Conservation (phyloP, 2,329 filamentous ascomycete genomes). For the Didymella arachidicola region DNA sequence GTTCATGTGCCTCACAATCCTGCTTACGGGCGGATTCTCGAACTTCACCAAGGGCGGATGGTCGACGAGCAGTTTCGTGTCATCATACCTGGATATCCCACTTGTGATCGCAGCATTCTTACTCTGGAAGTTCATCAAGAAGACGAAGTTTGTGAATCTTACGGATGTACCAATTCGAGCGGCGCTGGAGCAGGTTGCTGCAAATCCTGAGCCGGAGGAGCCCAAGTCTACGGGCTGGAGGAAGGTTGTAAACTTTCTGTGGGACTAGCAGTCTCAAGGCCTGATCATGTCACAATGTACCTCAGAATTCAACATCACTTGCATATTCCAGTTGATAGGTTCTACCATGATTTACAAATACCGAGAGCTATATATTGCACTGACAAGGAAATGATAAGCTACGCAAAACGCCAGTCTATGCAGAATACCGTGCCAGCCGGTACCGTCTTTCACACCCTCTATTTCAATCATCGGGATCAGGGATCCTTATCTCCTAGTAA, state of each 20-base stretch:
- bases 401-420: background rate
- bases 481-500: background rate
- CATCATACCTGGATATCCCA: conserved; percentile 49
- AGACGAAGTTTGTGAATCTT: conserved; percentile 59
- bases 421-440: background rate
- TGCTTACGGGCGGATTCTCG: conserved; percentile 66
- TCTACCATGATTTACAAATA: background rate
- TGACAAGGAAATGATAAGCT: background rate
- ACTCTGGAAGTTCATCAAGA: conserved; percentile 71
- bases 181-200: conserved; percentile 32
- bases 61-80: conserved; percentile 44
- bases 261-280: conserved; percentile 22
- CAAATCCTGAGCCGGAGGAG: conserved; percentile 31
- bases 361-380: background rate
- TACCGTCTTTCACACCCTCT: background rate
- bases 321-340: background rate
- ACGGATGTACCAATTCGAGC: conserved; percentile 34
- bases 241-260: conserved; percentile 24
- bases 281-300: too few relatives aligned
- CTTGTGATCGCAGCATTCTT: conserved; percentile 58
- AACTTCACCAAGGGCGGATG: conserved; percentile 63
- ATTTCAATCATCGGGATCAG: background rate
- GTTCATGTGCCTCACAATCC: conserved; percentile 62
- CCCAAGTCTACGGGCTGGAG: conserved; percentile 28
- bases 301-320: background rate